Conservation (phyloP, 2,329 filamentous ascomycete species). For the Leptographium flavum region DNA sequence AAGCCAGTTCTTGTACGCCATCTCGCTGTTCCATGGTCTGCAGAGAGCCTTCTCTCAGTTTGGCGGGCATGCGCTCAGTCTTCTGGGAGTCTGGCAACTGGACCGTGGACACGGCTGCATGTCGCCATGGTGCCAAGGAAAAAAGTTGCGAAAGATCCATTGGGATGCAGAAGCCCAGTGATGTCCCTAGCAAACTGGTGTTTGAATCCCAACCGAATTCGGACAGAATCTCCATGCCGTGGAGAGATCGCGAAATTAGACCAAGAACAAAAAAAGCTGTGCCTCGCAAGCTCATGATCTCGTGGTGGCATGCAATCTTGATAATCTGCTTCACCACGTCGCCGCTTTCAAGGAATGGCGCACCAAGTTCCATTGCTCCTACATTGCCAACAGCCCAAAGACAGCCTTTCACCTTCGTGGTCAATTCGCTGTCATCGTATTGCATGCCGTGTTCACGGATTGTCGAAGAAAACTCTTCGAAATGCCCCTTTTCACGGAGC, state of each 20-base stretch:
- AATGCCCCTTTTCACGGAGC: slow-evolving; percentile 85
- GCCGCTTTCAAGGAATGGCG: slow-evolving; percentile 79
- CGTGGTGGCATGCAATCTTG: slow-evolving; percentile 71
- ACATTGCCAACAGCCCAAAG: slow-evolving; percentile 97
- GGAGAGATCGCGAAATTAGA: slow-evolving; percentile 78
- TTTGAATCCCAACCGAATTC: slow-evolving; percentile 90
- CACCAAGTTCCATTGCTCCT: slow-evolving; percentile 93
- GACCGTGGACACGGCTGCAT: slow-evolving; percentile 33
- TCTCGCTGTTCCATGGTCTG: slow-evolving; percentile 12
- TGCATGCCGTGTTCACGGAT: slow-evolving; percentile 81
- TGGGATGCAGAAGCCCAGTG: slow-evolving; percentile 78
- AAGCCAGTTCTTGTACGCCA: slow-evolving; percentile 9
- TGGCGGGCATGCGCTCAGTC: slow-evolving; percentile 29
- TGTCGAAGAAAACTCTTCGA: slow-evolving; percentile 80
- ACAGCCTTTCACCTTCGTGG: slow-evolving; percentile 91
- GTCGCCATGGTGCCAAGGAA: slow-evolving; percentile 48
- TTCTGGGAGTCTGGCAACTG: slow-evolving; percentile 35
- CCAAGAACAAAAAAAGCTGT: slow-evolving; percentile 95
- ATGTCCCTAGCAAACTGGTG: slow-evolving; percentile 67
- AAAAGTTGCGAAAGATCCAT: slow-evolving; percentile 65
- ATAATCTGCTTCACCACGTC: slow-evolving; percentile 83
- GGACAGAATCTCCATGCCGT: slow-evolving; percentile 80
- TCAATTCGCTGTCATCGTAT: slow-evolving; percentile 67
- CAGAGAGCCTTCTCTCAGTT: slow-evolving; percentile 25
- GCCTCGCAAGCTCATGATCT: slow-evolving; percentile 83